Percentiles rank a stretch among this genome's conserved stretches.
Evolutionary conservation across 768 basidiomycete species (phyloP).

Genomic region (Flagelloscypha sp.): DNA sequence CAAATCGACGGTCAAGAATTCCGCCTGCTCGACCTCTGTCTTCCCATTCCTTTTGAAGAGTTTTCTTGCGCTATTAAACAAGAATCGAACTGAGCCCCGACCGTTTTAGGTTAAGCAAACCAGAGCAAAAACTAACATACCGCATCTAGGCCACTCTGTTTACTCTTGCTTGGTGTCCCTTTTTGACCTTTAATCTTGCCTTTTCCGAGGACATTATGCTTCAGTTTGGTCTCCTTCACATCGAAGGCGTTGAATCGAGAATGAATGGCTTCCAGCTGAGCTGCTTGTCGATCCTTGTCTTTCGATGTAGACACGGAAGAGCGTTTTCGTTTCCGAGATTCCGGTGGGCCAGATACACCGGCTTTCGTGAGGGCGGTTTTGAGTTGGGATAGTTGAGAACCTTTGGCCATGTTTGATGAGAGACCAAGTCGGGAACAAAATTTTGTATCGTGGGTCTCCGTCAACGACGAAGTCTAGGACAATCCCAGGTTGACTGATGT

Average conservation of each 20-base stretch:
- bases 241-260: conserved; percentile 91
- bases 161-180: conserved; percentile 81
- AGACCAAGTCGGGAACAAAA: not conserved
- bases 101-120: not conserved
- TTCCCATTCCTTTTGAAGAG: conserved; percentile 80
- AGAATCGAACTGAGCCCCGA: conserved; percentile 2
- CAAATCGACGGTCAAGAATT: conserved; percentile 89
- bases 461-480: too few relatives aligned
- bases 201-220: conserved; percentile 88
- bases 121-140: conserved; percentile 31
- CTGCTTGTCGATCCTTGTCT: conserved; percentile 75
- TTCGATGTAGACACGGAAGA: conserved; percentile 50
- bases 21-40: conserved; percentile 78
- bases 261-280: conserved; percentile 77
- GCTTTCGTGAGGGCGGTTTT: conserved; percentile 76
- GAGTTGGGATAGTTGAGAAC: conserved; percentile 87
- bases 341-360: conserved; percentile 58
- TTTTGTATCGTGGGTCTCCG: too few relatives aligned
- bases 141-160: conserved; percentile 85
- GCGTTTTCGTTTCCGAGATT: conserved; percentile 66
- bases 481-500: too few relatives aligned
- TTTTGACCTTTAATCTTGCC: conserved; percentile 74
- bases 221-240: conserved; percentile 82
- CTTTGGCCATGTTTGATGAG: conserved; percentile 50
- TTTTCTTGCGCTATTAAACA: conserved; percentile 65